Conservation (phyloP, 169 alveolate species). For the Perkinsus olseni region DNA sequence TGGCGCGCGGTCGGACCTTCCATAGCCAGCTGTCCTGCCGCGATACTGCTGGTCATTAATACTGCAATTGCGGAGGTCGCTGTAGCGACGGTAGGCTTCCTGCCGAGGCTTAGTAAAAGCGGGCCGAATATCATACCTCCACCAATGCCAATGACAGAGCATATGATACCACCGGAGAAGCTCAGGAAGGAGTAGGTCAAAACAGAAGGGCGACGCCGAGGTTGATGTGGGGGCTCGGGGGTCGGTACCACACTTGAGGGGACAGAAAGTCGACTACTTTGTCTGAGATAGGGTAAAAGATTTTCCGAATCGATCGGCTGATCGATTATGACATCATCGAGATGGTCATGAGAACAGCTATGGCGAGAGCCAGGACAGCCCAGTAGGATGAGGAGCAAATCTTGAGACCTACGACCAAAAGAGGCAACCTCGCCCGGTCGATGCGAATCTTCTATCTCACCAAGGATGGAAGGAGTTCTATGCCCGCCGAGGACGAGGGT, state of each 20-base stretch:
- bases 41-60: neutral
- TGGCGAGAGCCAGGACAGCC: neutral
- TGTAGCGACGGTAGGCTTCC: neutral
- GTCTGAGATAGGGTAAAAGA: neutral
- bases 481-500: neutral
- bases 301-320: too few relatives aligned
- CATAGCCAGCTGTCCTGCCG: neutral
- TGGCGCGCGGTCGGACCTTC: neutral
- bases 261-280: neutral
- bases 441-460: neutral
- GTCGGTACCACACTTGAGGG: neutral
- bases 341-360: neutral
- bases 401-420: neutral
- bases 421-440: neutral
- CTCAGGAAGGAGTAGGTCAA: neutral
- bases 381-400: neutral
- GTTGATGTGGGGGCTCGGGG: neutral
- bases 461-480: neutral
- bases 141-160: neutral
- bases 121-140: neutral
- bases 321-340: neutral
- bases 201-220: neutral
- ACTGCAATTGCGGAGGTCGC: neutral
- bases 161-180: neutral
- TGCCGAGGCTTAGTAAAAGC: neutral